Conservation (phyloP, 2,329 filamentous ascomycete species). For the Fusarium sp. region DNA sequence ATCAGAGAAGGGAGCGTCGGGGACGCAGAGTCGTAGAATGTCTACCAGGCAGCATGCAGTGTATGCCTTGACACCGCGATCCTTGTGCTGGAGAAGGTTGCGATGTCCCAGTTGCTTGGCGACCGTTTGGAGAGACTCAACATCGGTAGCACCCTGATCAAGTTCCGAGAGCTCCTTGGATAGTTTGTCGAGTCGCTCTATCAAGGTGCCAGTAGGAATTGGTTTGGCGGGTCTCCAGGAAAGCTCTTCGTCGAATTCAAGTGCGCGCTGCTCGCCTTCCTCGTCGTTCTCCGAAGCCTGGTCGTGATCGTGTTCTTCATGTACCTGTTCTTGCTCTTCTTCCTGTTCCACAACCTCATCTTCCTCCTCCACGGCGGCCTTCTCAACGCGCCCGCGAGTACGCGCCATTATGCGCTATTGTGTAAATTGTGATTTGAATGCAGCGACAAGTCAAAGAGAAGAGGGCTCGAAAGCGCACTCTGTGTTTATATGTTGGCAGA, state of each 20-base stretch:
- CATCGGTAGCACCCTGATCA: slow-evolving; percentile 87
- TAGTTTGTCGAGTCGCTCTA: slow-evolving; percentile 83
- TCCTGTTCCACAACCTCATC: slow-evolving; percentile 48
- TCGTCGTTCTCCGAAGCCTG: slow-evolving; percentile 43
- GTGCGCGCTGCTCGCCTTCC: slow-evolving; percentile 54
- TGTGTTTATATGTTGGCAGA: slow-evolving; percentile 5
- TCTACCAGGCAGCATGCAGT: slow-evolving; percentile 91
- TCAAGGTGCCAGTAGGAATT: slow-evolving; percentile 84
- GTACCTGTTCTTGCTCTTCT: slow-evolving; percentile 38
- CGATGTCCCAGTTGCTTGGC: slow-evolving; percentile 86
- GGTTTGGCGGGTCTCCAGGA: slow-evolving; percentile 93
- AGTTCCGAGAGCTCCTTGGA: slow-evolving; percentile 85
- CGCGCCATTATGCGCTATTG: slow-evolving; percentile 53
- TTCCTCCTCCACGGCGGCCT: slow-evolving; percentile 50
- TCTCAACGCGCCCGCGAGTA: slow-evolving; percentile 54
- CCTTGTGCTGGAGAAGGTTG: slow-evolving; percentile 89
- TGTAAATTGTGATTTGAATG: slow-evolving; percentile 8
- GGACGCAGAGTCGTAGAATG: slow-evolving; percentile 91
- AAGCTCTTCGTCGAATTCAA: slow-evolving; percentile 87
- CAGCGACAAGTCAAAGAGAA: not conserved
- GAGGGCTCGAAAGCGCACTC: not conserved
- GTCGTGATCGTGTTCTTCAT: slow-evolving; percentile 30
- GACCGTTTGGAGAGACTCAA: slow-evolving; percentile 84
- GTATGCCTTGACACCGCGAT: slow-evolving; percentile 92
- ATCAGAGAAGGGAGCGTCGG: slow-evolving; percentile 92